These are phyloP conservation scores for Aspergillus proliferans DNA, from an alignment of 2,329 filamentous ascomycete species.

Conservation along the genomic window DNA sequence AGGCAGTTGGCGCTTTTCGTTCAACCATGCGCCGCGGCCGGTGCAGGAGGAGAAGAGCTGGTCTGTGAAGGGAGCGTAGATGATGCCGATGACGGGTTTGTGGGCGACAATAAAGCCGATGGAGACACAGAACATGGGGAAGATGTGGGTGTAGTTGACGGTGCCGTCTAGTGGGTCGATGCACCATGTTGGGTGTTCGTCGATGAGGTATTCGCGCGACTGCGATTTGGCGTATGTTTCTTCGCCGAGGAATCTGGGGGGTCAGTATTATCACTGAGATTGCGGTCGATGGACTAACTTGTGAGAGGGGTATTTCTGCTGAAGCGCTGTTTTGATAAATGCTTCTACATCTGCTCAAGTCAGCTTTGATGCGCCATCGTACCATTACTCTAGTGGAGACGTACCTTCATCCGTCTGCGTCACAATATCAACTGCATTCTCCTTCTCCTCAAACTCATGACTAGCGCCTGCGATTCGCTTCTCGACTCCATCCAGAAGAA, in stretches of 20 bases:
- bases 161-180: slow-evolving; percentile 71
- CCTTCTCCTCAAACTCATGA: slow-evolving; percentile 56
- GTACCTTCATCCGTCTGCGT: slow-evolving; percentile 69
- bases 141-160: slow-evolving; percentile 74
- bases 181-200: slow-evolving; percentile 62
- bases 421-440: slow-evolving; percentile 70
- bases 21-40: slow-evolving; percentile 63
- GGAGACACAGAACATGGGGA: slow-evolving; percentile 75
- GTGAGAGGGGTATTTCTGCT: slow-evolving; percentile 57
- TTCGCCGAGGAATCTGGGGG: slow-evolving; percentile 65
- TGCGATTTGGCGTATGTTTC: slow-evolving; percentile 66
- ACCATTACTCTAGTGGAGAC: not conserved
- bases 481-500: slow-evolving; percentile 60
- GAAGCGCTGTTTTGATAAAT: slow-evolving; percentile 59
- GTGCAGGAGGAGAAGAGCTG: slow-evolving; percentile 64
- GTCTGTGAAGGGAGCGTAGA: slow-evolving; percentile 64
- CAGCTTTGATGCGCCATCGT: not conserved
- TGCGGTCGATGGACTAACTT: slow-evolving; percentile 43
- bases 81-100: slow-evolving; percentile 61
- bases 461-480: slow-evolving; percentile 44
- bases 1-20: slow-evolving; percentile 58
- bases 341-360: slow-evolving; percentile 60
- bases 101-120: slow-evolving; percentile 61
- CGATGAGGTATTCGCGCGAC: slow-evolving; percentile 63
- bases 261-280: not conserved